Evolutionary conservation across 192 early-diverging fungal genomes (phyloP), one percentile per base, ranked within the genome.

Genomic region (Dispira simplex): DNA sequence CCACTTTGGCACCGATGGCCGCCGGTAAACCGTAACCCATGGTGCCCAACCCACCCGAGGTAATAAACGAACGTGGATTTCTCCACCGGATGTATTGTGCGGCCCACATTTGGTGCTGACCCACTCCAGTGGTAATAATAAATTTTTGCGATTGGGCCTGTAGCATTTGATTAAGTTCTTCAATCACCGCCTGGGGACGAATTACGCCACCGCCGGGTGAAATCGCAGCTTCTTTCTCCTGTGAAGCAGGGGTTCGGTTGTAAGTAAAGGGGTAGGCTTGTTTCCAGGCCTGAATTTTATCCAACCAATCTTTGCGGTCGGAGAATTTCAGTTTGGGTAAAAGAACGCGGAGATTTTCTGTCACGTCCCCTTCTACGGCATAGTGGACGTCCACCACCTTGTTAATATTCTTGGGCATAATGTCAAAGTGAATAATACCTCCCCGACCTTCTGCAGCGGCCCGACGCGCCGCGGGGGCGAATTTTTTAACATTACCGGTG

Each of bases 61-160:
- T 88, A 66, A 99, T 85, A 65, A 92, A 86, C 12, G 83, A 77
- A 68, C 89, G 90, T 20, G 96, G 96, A 54, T 88, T 67, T 64
- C 88, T 78, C 92, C 93, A 97, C 73, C 91, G 76, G 75, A 83
- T 94, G 73, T 86, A 91, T 75, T 99, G 96, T 10, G 93, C 93
- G 23, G 93, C 86, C 92, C 93, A 99, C 96, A 99, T 99, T 72
- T 99, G 96, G 83, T 99, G 96, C 71, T 95, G 95, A 39, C 94
- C 96, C 0, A 99, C 94, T 60, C 96, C 96, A 18, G 96, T 97
- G 39, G 94, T 86, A 66, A 99, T 80, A 57, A 99, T 88, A 59
- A 92, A 90, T 68, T 94, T 87, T 39, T 94, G 85, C 80, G 96
- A 96, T 55, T 80, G 83, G 71, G 87, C 68, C 32, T 77, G 74